phyloP scores from a whole-genome alignment of 2,329 filamentous ascomycete species.

The Exophiala phaeomuriformis region DNA sequence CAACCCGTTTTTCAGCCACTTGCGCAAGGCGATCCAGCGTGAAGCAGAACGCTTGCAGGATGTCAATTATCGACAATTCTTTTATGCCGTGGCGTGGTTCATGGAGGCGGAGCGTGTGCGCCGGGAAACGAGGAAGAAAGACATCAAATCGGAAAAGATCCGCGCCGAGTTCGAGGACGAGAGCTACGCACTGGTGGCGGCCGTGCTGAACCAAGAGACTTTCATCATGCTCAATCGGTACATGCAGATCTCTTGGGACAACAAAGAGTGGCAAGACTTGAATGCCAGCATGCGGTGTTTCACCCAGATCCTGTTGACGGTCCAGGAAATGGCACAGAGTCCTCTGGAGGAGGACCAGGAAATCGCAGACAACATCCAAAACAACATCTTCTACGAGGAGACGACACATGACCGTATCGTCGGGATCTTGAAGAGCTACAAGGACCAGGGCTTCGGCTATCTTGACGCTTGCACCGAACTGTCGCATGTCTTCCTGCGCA shows the following conservation, averaged over 20 bases:
- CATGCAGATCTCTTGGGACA: conserved; percentile 70
- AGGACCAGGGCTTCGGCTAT: conserved; percentile 88
- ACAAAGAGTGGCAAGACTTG: conserved; percentile 80
- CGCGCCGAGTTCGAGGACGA: conserved; percentile 54
- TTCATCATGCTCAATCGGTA: conserved; percentile 80
- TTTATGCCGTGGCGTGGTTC: conserved; percentile 91
- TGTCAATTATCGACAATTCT: conserved; percentile 76
- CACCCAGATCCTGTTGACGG: conserved; percentile 84
- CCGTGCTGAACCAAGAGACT: conserved; percentile 87
- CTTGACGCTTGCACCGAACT: conserved; percentile 88
- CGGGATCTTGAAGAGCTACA: conserved; percentile 74
- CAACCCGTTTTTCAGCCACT: conserved; percentile 78
- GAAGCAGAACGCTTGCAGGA: conserved; percentile 74
- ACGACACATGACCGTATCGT: conserved; percentile 83
- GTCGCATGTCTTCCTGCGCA: conserved; percentile 81
- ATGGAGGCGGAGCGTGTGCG: conserved; percentile 74
- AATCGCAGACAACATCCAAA: conserved; percentile 94
- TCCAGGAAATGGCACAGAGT: conserved; percentile 85
- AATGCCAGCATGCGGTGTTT: conserved; percentile 88
- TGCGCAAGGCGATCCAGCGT: conserved; percentile 82
- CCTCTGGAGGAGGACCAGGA: conserved; percentile 88
- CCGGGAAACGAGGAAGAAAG: conserved; percentile 52
- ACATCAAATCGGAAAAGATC: conserved; percentile 43
- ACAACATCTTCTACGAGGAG: conserved; percentile 97
- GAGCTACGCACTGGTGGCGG: conserved; percentile 79